Conservation (phyloP, 495 filamentous ascomycete genomes). For the Oleoguttula mirabilis region DNA sequence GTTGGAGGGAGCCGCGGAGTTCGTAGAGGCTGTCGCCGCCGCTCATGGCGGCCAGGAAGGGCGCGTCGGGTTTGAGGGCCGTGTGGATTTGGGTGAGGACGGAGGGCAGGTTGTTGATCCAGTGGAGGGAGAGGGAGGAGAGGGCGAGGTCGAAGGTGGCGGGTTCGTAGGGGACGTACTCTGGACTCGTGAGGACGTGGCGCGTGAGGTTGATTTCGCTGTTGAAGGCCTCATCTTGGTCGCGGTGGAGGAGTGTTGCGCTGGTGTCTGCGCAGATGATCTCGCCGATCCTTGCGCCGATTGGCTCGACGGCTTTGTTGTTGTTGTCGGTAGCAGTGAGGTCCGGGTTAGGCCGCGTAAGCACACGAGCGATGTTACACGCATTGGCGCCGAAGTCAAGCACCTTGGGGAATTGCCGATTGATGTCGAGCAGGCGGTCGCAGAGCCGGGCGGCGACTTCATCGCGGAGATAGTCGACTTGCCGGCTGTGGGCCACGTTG, state of each 20-base stretch:
- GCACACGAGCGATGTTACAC: constrained; percentile 78
- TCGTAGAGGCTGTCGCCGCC: constrained; percentile 92
- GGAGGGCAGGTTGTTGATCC: constrained; percentile 91
- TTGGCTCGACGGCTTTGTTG: constrained; percentile 43
- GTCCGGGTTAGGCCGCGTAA: constrained; percentile 57
- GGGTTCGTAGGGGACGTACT: constrained; percentile 64
- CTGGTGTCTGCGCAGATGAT: constrained; percentile 77
- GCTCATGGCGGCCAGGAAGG: constrained; percentile 91
- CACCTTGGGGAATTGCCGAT: constrained; percentile 67
- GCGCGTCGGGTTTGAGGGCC: constrained; percentile 77
- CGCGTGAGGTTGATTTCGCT: constrained; percentile 54
- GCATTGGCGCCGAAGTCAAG: constrained; percentile 94
- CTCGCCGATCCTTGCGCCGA: constrained; percentile 53
- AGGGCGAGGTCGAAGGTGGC: constrained; percentile 79
- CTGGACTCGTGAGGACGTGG: constrained; percentile 53
- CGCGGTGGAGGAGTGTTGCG: constrained; percentile 64
- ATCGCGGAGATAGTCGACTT: constrained; percentile 83
- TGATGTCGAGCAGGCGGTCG: constrained; percentile 88
- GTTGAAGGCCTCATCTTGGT: constrained; percentile 67
- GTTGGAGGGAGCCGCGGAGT: constrained; percentile 82
- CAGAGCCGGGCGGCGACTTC: constrained; percentile 77
- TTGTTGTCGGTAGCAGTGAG: constrained; percentile 35
- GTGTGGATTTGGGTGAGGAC: constrained; percentile 68
- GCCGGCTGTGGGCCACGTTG: constrained; percentile 57
- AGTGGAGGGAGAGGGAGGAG: constrained; percentile 79